Percentiles rank a stretch among this genome's conserved stretches.
phyloP scores from a whole-genome alignment of 768 basidiomycete genomes.

The Mycena leptocephala region DNA sequence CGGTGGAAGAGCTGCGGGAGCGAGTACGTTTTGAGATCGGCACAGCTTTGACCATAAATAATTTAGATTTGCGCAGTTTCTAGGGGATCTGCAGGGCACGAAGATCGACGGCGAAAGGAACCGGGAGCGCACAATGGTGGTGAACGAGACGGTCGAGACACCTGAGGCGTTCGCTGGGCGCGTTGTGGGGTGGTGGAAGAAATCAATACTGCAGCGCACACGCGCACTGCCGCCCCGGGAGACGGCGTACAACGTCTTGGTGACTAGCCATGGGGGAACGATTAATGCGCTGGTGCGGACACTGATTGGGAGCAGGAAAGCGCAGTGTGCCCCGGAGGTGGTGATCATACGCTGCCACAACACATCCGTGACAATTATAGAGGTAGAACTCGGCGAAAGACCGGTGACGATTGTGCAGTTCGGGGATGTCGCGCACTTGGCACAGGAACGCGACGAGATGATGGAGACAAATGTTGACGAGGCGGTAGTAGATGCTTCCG shows the following conservation, averaged over 20 bases:
- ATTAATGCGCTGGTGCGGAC: slow-evolving; percentile 69
- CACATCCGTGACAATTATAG: slow-evolving; percentile 73
- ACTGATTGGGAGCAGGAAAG: slow-evolving; percentile 60
- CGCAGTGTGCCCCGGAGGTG: slow-evolving; percentile 55
- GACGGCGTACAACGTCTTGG: slow-evolving; percentile 63
- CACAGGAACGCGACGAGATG: slow-evolving; percentile 39
- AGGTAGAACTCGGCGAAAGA: slow-evolving; percentile 57
- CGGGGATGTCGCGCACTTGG: slow-evolving; percentile 72
- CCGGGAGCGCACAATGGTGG: slow-evolving; percentile 37
- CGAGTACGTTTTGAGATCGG: slow-evolving; percentile 60
- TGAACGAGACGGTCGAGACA: slow-evolving; percentile 56
- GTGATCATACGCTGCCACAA: slow-evolving; percentile 62
- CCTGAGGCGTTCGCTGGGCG: slow-evolving; percentile 61
- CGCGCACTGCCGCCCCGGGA: slow-evolving; percentile 40
- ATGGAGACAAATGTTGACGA: slow-evolving; percentile 71
- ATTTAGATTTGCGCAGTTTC: slow-evolving; percentile 55
- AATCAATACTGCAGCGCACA: slow-evolving; percentile 53
- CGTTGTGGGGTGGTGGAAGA: slow-evolving; percentile 76
- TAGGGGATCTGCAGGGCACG: slow-evolving; percentile 76
- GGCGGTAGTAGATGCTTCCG: slow-evolving; percentile 34
- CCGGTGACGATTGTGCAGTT: slow-evolving; percentile 65
- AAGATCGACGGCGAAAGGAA: slow-evolving; percentile 24
- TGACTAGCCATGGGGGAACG: slow-evolving; percentile 79
- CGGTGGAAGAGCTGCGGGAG: slow-evolving; percentile 71
- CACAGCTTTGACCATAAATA: background rate